Percentiles rank a stretch among this genome's conserved stretches.
Evolutionary conservation across 768 basidiomycete species (phyloP).

Genomic region (Pisolithus orientalis): DNA sequence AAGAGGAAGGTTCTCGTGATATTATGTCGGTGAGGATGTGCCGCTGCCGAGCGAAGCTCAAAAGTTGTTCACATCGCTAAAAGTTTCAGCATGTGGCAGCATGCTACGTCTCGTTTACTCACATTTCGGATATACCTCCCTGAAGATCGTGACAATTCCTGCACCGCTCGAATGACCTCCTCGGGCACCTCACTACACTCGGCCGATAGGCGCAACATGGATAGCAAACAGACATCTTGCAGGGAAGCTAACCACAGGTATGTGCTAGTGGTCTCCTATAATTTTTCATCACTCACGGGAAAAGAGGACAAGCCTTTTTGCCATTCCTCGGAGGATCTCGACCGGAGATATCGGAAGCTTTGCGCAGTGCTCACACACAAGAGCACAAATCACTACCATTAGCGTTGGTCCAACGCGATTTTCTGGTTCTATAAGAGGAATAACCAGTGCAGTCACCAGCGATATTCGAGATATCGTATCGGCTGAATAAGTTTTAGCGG

Average conservation of each 20-base stretch:
- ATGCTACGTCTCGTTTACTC: slow-evolving; percentile 8
- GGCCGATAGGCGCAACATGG: slow-evolving; percentile 62
- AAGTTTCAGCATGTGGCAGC: not conserved
- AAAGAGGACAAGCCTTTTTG: slow-evolving; percentile 33
- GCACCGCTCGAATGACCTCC: slow-evolving; percentile 37
- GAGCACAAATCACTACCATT: slow-evolving; percentile 61
- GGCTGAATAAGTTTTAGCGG: slow-evolving; percentile 27
- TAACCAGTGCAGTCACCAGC: slow-evolving; percentile 40
- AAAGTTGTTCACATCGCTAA: slow-evolving; percentile 70
- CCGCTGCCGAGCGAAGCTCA: slow-evolving; percentile 40
- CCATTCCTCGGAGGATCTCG: slow-evolving; percentile 42
- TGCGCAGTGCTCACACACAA: slow-evolving; percentile 57
- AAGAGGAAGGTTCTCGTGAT: slow-evolving; percentile 42
- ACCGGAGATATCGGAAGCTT: slow-evolving; percentile 43
- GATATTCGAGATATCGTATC: slow-evolving; percentile 34
- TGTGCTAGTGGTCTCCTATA: slow-evolving; percentile 5
- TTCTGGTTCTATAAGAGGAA: slow-evolving; percentile 36
- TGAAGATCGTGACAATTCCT: slow-evolving; percentile 35
- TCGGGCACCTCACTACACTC: slow-evolving; percentile 51
- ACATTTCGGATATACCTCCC: slow-evolving; percentile 58
- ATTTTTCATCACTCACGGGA: slow-evolving; percentile 34
- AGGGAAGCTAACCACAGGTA: slow-evolving; percentile 45
- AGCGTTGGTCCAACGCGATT: slow-evolving; percentile 46
- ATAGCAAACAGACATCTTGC: slow-evolving; percentile 65
- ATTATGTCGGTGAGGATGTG: slow-evolving; percentile 42